Conservation (phyloP, 352 stramenopile species). For the Globisporangium takayamanum region DNA sequence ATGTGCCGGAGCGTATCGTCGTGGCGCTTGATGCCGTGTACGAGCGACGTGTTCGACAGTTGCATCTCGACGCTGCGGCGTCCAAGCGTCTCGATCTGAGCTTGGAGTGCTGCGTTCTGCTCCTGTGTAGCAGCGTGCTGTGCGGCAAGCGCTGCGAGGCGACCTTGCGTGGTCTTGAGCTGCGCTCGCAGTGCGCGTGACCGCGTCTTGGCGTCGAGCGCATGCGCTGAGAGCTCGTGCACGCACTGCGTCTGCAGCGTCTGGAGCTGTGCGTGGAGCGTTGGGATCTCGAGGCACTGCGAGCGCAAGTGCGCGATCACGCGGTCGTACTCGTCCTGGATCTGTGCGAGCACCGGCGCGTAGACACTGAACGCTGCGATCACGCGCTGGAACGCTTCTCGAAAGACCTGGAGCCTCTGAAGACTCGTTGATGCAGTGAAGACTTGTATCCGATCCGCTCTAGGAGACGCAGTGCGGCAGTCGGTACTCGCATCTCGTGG, state of each 20-base stretch:
- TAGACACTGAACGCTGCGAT: conserved; percentile 65
- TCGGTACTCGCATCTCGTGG: background rate
- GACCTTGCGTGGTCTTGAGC: conserved; percentile 50
- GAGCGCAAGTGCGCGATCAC: conserved; percentile 23
- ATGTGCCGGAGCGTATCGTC: conserved; percentile 64
- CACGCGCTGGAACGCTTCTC: conserved; percentile 37
- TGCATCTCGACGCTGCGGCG: conserved; percentile 36
- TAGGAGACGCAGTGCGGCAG: background rate
- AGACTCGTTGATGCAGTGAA: conserved; percentile 11
- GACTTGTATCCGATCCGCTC: no score
- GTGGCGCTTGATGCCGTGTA: conserved; percentile 65
- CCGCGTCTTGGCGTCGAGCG: conserved; percentile 29
- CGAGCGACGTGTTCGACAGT: conserved; percentile 42
- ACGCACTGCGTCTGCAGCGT: conserved; percentile 58
- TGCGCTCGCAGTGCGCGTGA: conserved; percentile 32
- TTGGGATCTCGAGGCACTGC: conserved; percentile 36
- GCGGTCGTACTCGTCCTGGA: conserved; percentile 61
- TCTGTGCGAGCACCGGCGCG: conserved; percentile 44
- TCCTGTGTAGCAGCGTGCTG: conserved; percentile 30
- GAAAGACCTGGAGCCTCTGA: conserved; percentile 47
- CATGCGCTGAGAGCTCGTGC: conserved; percentile 40
- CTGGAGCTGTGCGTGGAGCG: conserved; percentile 45
- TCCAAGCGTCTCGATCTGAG: conserved; percentile 22
- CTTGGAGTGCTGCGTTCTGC: conserved; percentile 21
- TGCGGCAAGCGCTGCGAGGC: conserved; percentile 42